Percentiles rank a stretch among this genome's conserved stretches.
phyloP scores from a whole-genome alignment of 768 basidiomycete genomes.

The Hydnomerulius pinastri region DNA sequence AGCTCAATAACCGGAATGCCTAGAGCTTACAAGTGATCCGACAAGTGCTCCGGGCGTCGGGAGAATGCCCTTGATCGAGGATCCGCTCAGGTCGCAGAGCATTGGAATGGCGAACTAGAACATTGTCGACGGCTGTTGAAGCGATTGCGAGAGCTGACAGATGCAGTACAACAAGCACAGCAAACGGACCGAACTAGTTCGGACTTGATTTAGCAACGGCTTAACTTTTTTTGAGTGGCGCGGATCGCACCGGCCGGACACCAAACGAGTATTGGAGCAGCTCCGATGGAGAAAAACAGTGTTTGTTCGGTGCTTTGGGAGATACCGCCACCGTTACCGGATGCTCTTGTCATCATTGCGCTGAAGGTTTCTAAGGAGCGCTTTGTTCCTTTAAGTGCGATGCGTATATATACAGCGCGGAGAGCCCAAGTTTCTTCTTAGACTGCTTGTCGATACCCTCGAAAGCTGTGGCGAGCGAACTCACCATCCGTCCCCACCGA shows the following conservation, averaged over 20 bases:
- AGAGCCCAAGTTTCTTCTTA: constrained; percentile 1
- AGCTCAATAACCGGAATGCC: too few relatives aligned
- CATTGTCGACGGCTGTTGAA: not conserved
- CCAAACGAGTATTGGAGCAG: not conserved
- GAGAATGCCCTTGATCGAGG: constrained; percentile 7
- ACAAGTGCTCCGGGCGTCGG: constrained; percentile 2
- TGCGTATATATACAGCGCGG: constrained; percentile 26
- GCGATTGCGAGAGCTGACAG: constrained; percentile 2
- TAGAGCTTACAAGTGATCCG: not conserved
- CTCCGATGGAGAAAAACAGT: too few relatives aligned
- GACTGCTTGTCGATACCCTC: too few relatives aligned
- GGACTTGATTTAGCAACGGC: constrained; percentile 6
- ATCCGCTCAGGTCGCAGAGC: constrained; percentile 27
- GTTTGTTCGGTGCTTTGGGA: constrained; percentile 11
- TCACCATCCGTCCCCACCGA: constrained; percentile 13
- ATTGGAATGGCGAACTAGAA: not conserved
- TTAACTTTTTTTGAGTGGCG: too few relatives aligned
- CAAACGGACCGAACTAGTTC: constrained; percentile 23
- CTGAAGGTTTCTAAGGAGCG: constrained; percentile 7
- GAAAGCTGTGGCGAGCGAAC: constrained; percentile 3
- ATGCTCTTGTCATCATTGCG: constrained; percentile 15
- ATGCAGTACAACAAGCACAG: constrained; percentile 3
- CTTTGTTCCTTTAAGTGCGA: constrained; percentile 5
- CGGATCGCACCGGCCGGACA: constrained; percentile 17
- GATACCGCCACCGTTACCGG: constrained; percentile 13